Conservation (phyloP, 805 yeast genomes). For the Lipomyces chichibuensis region DNA sequence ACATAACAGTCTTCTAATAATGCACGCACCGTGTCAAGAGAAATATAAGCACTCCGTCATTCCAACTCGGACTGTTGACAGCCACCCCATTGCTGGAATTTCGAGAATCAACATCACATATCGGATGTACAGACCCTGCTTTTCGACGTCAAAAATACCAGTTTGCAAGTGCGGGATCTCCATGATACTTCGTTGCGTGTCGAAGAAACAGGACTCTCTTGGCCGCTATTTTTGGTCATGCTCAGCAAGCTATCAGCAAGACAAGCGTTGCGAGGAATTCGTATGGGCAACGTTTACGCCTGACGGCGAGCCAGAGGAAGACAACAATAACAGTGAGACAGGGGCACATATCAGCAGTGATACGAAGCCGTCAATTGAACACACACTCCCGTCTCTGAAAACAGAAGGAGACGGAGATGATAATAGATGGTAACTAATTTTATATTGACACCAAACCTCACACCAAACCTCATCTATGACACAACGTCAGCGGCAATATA, state of each 20-base stretch:
- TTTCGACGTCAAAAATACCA: constrained; percentile 45
- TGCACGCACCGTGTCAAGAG: constrained; percentile 83
- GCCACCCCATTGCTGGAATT: constrained; percentile 55
- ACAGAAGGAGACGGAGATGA: neutral
- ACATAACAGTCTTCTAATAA: constrained; percentile 68
- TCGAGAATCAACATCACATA: constrained; percentile 67
- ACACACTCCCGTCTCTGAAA: neutral
- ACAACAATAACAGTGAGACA: neutral
- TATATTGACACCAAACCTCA: neutral
- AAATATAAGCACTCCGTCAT: constrained; percentile 69
- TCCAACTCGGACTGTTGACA: constrained; percentile 47
- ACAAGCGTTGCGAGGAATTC: constrained; percentile 30
- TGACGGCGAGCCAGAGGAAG: constrained; percentile 25
- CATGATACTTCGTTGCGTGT: constrained; percentile 33
- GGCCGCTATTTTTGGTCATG: constrained; percentile 38
- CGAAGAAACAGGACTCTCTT: constrained; percentile 15
- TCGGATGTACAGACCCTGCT: constrained; percentile 54
- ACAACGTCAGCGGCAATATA: constrained; percentile 50
- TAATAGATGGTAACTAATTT: neutral
- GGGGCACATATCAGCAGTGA: neutral
- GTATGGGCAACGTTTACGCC: constrained; percentile 26
- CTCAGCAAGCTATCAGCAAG: constrained; percentile 32
- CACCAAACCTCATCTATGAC: neutral
- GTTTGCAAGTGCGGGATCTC: constrained; percentile 50
- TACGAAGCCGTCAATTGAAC: neutral